Evolutionary conservation across 2,329 filamentous ascomycete species (phyloP), one percentile per base, ranked within the genome.

Genomic region (Teratosphaeria gauchensis): DNA sequence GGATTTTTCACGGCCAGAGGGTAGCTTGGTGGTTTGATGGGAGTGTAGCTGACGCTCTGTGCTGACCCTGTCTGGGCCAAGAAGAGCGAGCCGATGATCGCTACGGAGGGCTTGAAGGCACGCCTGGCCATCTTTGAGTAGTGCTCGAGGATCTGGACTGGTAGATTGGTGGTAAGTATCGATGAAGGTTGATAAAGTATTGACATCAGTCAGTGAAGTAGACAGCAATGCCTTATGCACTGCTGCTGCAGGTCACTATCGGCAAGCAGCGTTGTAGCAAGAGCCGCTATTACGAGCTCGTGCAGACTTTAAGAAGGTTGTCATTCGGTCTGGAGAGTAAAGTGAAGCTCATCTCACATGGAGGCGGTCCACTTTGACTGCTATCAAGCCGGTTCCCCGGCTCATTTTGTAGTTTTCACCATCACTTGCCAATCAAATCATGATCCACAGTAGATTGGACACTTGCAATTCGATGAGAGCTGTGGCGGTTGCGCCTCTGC

Each of bases 1-100:
- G 75, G 75, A 59, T 73, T 76, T 42, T 72, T 71, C 16, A 77
- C 76, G 9, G 75, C 76, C 16, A 48, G 19, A 48, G 42, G 42
- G n/a, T 48, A 48, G 42, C 42, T 48, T 48, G 42, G 42, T 21
- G 42, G n/a, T 21, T 21, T 48, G n/a, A 48, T 48, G 42, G 42
- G 42, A 21, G 19, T 3, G 42, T 48, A 48, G 42, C 42, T 21
- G 42, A 48, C n/a, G 42, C 42, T 16, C 11, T 48, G 16, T 19
- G n/a, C 16, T 21, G 42, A 48, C 4, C 21, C 42, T 21, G 19
- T 48, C 19, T 19, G 16, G 16, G n/a, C 42, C 42, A 48, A 21
- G 42, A 21, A 9, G 16, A 19, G 8, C 9, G 42, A 48, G 42
- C 9, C 5, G 42, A 48, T 48, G 42, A 48, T n/a, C 19, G 42